Base-by-base conservation (phyloP, 352 stramenopile species). In the Pythium aristosporum region DNA sequence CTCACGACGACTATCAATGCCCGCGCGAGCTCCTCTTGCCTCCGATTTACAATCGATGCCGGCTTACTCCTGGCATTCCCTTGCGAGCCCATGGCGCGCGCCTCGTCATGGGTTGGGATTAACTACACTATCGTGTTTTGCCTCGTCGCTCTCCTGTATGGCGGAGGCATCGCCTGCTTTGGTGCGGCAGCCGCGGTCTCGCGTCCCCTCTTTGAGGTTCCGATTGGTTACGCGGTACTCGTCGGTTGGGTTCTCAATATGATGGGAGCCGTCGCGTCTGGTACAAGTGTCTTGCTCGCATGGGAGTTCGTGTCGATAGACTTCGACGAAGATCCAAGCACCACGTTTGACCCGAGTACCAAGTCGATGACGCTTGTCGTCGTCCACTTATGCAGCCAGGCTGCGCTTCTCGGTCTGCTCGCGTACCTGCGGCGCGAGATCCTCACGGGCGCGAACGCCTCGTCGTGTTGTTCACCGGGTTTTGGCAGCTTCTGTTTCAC, bases 151-250 rank as follows among this genome's bases (percentile, higher is more conserved):
- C 16, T 57, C 16, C 16, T 32, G 15, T 42, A 44, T 15, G 50
- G 50, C 32, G 50, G 50, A 11, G 50, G 50, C 30, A 44, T 42
- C 18, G 20, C 32, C 13, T 57, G 50, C 50, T 44, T 57, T 42
- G 50, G 32, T 10, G 50, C 50, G 2, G 28, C 50, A 11, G 32
- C 50, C 8, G 32, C 28, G n/a, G 50, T 32, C 16, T 16, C 41
- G 3, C n/a, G 41, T 25, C 28, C 50, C 28, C 30, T 57, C 15
- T 57, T 57, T 28, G 36, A 57, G 5, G 8, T 21, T 8, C 8
- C n/a, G 15, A 32, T 1, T 16, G 30, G 20, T 3, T 28, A 42
- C 32, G 30, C 50, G 2, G 18, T 57, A 5, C 32, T 57, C 3
- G 50, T 10, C 13, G 50, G 18, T 5, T 42, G 32, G 30, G 21